Evolutionary conservation across 2,329 filamentous ascomycete genomes (phyloP).

Genomic region (Trichoderma semiorbis): DNA sequence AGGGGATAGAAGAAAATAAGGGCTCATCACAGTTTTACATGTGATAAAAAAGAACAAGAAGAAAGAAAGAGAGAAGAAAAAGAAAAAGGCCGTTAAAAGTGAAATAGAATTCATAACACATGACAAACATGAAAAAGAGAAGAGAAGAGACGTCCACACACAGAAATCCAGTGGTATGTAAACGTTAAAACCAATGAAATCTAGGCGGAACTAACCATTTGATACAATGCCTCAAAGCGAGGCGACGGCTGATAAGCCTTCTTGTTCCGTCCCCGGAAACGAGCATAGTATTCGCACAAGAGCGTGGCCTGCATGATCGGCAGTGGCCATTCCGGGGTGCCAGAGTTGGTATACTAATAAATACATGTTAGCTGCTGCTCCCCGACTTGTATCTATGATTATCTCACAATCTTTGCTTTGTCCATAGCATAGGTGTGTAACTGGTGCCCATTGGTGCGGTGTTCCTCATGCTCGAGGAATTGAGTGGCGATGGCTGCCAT

Average conservation of each 20-base stretch:
- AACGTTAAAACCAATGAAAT: conserved; percentile 15
- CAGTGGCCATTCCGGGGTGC: conserved; percentile 41
- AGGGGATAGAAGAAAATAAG: conserved; percentile 18
- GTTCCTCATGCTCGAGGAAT: conserved; percentile 45
- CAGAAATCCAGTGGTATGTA: background rate
- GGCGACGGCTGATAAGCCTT: conserved; percentile 46
- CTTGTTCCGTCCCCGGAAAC: conserved; percentile 51
- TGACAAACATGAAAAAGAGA: background rate
- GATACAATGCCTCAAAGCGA: conserved; percentile 49
- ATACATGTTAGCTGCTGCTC: background rate
- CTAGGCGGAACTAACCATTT: conserved; percentile 46
- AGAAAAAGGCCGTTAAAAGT: conserved; percentile 20
- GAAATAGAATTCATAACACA: background rate
- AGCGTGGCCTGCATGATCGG: conserved; percentile 52
- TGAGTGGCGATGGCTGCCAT: conserved; percentile 58
- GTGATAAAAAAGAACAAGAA: background rate
- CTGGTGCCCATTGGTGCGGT: conserved; percentile 47
- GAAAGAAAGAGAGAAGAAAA: conserved; percentile 6
- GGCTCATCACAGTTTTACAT: conserved; percentile 16
- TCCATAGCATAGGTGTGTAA: conserved; percentile 51
- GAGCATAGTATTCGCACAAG: conserved; percentile 53
- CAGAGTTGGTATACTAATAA: conserved; percentile 15
- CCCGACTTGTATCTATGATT: background rate
- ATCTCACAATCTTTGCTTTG: conserved; percentile 49
- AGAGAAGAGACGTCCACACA: conserved; percentile 10